Base-by-base conservation (phyloP, 768 basidiomycete genomes). In the Chlorophyllum brunneum region DNA sequence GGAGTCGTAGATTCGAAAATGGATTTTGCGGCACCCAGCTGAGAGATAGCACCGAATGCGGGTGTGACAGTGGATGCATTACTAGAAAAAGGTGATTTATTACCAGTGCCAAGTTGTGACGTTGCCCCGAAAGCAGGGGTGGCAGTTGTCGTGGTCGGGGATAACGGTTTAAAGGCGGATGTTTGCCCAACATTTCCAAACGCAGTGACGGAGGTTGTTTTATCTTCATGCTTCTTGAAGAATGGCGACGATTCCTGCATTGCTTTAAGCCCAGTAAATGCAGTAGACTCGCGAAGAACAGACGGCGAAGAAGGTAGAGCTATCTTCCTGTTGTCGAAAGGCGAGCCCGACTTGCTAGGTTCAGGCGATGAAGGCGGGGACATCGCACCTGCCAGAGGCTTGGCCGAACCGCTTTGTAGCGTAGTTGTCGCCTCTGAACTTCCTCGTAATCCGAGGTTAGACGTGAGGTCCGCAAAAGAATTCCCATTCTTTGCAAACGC, bases 171-270 rank as follows among this genome's bases (percentile, higher is more conserved):
- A 30, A 38, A 46, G 23, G 16, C 40, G 6, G 39, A 16, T 8
- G 49, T 16, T 46, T 24, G 22, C 15, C 58, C 48, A 8, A 67
- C 54, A 2, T 62, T 58, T 13, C 65, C 49, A 46, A 82, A 76
- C 1, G 65, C 74, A 11, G 75, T 71, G 9, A 70, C 67, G 6
- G 67, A 57, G 22, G 70, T 61, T 1, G 69, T 51, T 38, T 67
- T 71, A 1, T 65, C 56, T 20, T 64, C 69, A 7, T 64, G 47
- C 29, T 67, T 66, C 57, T 77, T 75, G 62, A 77, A 76, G 63
- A 84, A 85, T 2, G 82, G 81, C 5, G 83, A 85, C 34, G 71
- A 63, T 22, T 64, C 65, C 2, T 75, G 65, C 3, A 70, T 58
- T 30, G 66, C 67, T 39, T 74, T 76, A 60, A 81, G 79, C 0